Conservation (phyloP, 2,329 filamentous ascomycete species). For the Nigrograna mackinnonii region DNA sequence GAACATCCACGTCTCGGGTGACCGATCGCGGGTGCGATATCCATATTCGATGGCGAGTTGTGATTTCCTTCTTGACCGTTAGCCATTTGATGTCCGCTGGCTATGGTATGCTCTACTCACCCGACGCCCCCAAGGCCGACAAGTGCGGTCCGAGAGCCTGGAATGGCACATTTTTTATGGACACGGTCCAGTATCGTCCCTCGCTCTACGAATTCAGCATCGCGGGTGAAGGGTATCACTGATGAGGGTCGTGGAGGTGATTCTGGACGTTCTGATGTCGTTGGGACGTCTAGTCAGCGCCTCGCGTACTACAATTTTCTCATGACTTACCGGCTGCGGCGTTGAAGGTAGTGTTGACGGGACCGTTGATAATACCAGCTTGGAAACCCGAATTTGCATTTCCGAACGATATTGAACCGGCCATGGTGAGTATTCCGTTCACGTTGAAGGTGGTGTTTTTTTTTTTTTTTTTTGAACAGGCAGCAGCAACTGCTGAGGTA, state of each 20-base stretch:
- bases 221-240: constrained; percentile 28
- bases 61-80: constrained; percentile 1
- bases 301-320: not conserved
- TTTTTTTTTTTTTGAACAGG: too few species aligned
- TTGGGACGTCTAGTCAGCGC: constrained; percentile 4
- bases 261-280: constrained; percentile 11
- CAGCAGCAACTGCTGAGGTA: too few species aligned
- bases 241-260: constrained; percentile 22
- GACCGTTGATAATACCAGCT: constrained; percentile 9
- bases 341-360: constrained; percentile 6
- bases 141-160: constrained; percentile 21
- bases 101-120: not conserved
- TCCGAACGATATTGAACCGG: constrained; percentile 6
- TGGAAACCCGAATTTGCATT: constrained; percentile 8
- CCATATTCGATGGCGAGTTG: not conserved
- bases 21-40: not conserved
- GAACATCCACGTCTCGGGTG: constrained; percentile 10
- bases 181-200: constrained; percentile 19
- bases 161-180: constrained; percentile 32
- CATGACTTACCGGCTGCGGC: constrained; percentile 1
- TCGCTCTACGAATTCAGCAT: constrained; percentile 27
- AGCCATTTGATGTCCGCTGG: not conserved
- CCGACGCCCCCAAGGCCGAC: constrained; percentile 16
- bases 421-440: too few species aligned
- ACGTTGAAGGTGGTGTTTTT: too few species aligned